These are phyloP conservation scores for Rutstroemia sp. DNA, from an alignment of 2,329 filamentous ascomycete species.

Conservation along the genomic window DNA sequence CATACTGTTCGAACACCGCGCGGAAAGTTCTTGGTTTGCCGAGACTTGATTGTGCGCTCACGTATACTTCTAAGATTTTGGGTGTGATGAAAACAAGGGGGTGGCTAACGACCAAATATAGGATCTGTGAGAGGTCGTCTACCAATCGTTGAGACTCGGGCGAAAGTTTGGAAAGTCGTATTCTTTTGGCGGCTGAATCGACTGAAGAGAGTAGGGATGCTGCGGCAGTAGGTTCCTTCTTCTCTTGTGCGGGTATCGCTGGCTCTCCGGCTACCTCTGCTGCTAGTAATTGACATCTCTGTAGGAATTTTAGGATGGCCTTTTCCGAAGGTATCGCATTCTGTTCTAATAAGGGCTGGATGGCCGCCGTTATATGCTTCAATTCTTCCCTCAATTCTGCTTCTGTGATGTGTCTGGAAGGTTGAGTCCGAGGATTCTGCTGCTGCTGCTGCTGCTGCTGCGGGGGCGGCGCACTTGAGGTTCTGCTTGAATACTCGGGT, in stretches of 20 bases:
- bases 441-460: neutral
- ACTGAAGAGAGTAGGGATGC: constrained; percentile 46
- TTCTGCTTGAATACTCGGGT: neutral
- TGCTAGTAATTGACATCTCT: constrained; percentile 20
- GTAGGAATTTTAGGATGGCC: constrained; percentile 16
- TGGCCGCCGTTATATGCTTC: constrained; percentile 15
- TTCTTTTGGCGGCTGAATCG: constrained; percentile 19
- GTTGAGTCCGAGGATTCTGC: neutral
- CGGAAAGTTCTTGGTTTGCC: constrained; percentile 70
- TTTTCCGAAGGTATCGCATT: constrained; percentile 20
- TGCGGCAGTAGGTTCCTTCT: constrained; percentile 33
- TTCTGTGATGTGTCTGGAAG: constrained; percentile 8
- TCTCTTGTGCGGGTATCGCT: constrained; percentile 9
- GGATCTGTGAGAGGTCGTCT: constrained; percentile 47
- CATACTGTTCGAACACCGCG: constrained; percentile 73
- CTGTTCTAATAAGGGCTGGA: constrained; percentile 17
- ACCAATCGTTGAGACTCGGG: constrained; percentile 24
- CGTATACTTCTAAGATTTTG: constrained; percentile 64
- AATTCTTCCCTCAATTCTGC: constrained; percentile 19
- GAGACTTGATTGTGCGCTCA: constrained; percentile 67
- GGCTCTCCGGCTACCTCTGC: constrained; percentile 20
- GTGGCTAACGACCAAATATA: constrained; percentile 65
- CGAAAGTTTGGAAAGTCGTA: constrained; percentile 14
- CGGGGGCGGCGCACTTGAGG: neutral
- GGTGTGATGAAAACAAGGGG: constrained; percentile 75